Conservation (phyloP, 2,329 filamentous ascomycete genomes). For the Pseudogymnoascus sp. region DNA sequence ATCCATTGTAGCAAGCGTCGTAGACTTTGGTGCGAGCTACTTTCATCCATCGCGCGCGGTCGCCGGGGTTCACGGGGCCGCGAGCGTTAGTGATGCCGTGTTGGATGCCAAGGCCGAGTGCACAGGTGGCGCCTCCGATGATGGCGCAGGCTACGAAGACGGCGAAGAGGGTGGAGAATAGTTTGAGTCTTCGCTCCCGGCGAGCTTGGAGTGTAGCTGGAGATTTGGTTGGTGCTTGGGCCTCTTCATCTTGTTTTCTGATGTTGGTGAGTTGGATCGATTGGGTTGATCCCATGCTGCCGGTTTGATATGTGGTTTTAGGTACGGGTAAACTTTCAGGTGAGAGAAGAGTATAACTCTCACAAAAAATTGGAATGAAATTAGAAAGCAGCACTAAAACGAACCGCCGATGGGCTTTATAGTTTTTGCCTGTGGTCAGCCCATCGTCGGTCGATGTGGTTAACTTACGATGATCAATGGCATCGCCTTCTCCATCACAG, state of each 20-base stretch:
- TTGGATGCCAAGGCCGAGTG: neutral
- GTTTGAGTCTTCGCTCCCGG: neutral
- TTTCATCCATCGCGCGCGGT: neutral
- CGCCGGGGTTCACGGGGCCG: rapidly evolving
- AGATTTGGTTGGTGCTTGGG: neutral
- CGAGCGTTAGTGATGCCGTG: neutral
- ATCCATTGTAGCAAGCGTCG: neutral
- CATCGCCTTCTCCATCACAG: neutral
- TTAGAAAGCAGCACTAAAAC: neutral
- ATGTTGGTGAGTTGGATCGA: neutral
- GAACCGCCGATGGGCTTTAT: neutral
- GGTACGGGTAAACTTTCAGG: neutral
- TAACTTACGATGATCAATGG: neutral
- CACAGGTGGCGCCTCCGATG: neutral
- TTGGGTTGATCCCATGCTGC: neutral
- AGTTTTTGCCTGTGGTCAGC: neutral
- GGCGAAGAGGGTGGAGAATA: neutral
- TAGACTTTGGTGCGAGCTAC: neutral
- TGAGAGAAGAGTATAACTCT: neutral
- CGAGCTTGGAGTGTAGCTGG: neutral
- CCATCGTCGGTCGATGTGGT: neutral
- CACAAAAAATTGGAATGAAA: no score
- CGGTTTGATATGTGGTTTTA: neutral
- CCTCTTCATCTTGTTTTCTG: neutral
- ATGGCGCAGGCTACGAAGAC: neutral